Base-by-base conservation (phyloP, 2,329 filamentous ascomycete genomes). In the Zymoseptoria ardabiliae region DNA sequence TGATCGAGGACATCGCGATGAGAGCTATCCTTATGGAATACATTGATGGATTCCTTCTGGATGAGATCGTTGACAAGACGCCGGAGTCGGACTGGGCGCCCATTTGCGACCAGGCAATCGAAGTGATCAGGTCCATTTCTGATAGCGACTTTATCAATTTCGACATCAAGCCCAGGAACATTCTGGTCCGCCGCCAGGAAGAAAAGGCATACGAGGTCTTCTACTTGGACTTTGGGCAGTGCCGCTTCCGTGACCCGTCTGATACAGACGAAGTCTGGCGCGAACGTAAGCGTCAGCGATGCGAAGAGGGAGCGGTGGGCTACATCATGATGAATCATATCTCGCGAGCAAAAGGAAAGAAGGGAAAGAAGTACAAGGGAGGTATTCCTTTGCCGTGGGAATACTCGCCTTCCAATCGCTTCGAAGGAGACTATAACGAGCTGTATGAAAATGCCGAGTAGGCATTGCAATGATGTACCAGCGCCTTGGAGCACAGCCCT, bases 251-350 rank as follows among this genome's bases (percentile, higher is more conserved):
- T 11, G 50, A 21, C 50, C 50, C 50, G 11, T 51, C 50, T 11
- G 50, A 51, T 21, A 9, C 50, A 13, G 50, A 51, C 22, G 50
- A 51, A 21, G 50, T 51, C 22, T 51, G 50, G 50, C 50, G 50
- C 9, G 50, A 51, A 23, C 50, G 50, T 20, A 51, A 51, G 50
- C 50, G 50, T 23, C 50, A 51, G 50, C 20, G 22, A 17, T 21
- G 22, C 22, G 50, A 51, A 51, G 50, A 51, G 19, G 50, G 50
- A 51, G 50, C 50, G 20, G 50, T 51, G 50, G 50, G 50, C 8
- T 51, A 51, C 50, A 51, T 51, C 22, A 51, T 51, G 50, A 51
- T 51, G 50, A 51, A 51, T 51, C 50, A 51, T 20, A 51, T 51
- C 50, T 51, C 50, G 20, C 22, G 22, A 21, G 50, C 50, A 3